Evolutionary conservation across 768 basidiomycete genomes (phyloP), one percentile per base, ranked within the genome.

Genomic region (Infundibulicybe gibba): DNA sequence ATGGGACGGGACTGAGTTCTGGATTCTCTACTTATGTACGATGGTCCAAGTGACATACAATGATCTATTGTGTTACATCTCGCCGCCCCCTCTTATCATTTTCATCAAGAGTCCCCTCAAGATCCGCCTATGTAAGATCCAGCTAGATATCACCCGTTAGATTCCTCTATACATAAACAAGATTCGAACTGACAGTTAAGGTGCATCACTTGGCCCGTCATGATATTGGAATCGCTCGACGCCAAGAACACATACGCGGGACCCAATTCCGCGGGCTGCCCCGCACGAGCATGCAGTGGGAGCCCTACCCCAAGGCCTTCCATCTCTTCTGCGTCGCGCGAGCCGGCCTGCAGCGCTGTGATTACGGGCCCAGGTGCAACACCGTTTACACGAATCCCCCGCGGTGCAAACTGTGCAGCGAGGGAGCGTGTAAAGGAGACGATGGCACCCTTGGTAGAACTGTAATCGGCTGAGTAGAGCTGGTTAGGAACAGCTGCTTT

Each of bases 391-490:
- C 79, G 67, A 25, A 8, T 25, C 3, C 25, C 25, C n/a, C n/a
- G n/a, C n/a, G n/a, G n/a, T n/a, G 72, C 72, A 16, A 82, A 63
- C 49, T 82, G 77, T 25, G 67, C 54, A 0, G 80, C 74, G 32
- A 83, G 66, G 8, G 76, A 71, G 16, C 79, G 72, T 5, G 78
- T 81, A 60, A 83, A 83, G 11, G 74, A 63, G 6, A 76, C 56
- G 54, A 83, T 80, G 5, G 77, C 79, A 2, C 80, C 81, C 62
- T 85, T 84, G 6, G 83, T 84, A 1, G 75, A 54, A 6, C 74
- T 72, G 62, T 81, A 81, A 59, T 81, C 79, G 31, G 64, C 63
- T 61, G 39, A 10, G 1, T 30, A 11, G 8, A 15, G 30, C 21
- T 49, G 15, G 43, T 32, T 15, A 32, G 30, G 35, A 66, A 48